Evolutionary conservation across 805 yeast species (phyloP).

Genomic region (Alloascoidea africana): DNA sequence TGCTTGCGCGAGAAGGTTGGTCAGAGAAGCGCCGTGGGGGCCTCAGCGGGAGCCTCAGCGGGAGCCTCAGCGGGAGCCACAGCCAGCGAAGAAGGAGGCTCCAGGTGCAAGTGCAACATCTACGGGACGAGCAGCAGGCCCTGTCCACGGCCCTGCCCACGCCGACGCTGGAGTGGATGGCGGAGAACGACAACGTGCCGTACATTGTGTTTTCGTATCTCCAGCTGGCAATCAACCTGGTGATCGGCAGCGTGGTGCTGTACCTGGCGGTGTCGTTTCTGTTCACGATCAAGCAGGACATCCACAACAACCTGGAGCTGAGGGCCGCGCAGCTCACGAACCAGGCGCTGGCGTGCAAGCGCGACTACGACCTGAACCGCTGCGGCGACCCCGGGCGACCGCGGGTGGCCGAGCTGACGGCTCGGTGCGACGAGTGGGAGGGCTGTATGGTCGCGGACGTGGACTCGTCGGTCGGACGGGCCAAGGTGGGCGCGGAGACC

Average conservation of each 20-base stretch:
- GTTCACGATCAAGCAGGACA: background rate
- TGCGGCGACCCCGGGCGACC: conserved; percentile 1
- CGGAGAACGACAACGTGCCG: background rate
- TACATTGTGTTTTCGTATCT: background rate
- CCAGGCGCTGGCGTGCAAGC: background rate
- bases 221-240: background rate
- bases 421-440: background rate
- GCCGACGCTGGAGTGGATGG: background rate
- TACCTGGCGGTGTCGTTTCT: background rate
- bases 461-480: background rate
- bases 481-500: background rate
- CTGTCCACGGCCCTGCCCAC: no score
- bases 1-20: no score
- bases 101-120: conserved; percentile 1
- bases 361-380: background rate
- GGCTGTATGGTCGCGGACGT: background rate
- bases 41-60: no score
- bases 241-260: background rate
- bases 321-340: background rate
- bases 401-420: background rate
- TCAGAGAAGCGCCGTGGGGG: no score
- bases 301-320: background rate
- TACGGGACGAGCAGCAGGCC: background rate
- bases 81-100: no score
- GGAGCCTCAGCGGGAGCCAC: no score